Evolutionary conservation across 192 early-diverging fungal genomes (phyloP).

Genomic region (Geranomyces variabilis): DNA sequence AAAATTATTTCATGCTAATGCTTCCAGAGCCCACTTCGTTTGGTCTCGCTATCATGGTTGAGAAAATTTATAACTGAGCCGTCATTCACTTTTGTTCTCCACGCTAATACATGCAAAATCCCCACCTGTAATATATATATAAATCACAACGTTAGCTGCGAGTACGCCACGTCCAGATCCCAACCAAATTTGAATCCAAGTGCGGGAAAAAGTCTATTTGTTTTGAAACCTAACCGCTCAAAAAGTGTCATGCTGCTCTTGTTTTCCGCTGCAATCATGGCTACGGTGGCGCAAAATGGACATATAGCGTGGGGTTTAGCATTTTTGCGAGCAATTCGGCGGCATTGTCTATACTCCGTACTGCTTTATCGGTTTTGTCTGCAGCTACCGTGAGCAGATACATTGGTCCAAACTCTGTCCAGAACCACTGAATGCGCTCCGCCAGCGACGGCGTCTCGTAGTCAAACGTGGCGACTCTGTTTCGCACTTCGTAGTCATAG

Average conservation of each 20-base stretch:
- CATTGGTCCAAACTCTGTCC: background rate
- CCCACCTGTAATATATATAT: too few species aligned
- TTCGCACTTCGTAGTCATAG: slow-evolving; percentile 17
- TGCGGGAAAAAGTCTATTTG: background rate
- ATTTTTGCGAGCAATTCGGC: too few species aligned
- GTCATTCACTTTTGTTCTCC: too few species aligned
- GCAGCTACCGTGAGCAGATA: slow-evolving; percentile 9
- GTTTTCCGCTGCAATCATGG: slow-evolving; percentile 12
- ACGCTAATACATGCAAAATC: too few species aligned
- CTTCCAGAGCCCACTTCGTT: too few species aligned
- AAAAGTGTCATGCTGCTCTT: background rate
- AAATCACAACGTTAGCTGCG: background rate
- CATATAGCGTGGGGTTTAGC: too few species aligned
- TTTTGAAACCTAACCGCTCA: slow-evolving; percentile 2
- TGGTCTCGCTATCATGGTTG: too few species aligned
- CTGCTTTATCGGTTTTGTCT: background rate
- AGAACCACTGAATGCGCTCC: slow-evolving; percentile 3
- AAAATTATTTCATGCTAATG: too few species aligned
- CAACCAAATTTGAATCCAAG: slow-evolving; percentile 13
- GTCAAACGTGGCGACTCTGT: slow-evolving; percentile 9
- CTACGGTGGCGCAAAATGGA: background rate
- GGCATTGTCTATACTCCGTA: too few species aligned
- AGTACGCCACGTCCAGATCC: slow-evolving; percentile 3
- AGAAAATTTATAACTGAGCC: too few species aligned
- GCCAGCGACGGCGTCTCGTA: slow-evolving; percentile 20